A percentile compares a stretch with the other conserved stretches of the same genome.
phyloP scores from a whole-genome alignment of 768 basidiomycete species.

The Podaxis sp. region DNA sequence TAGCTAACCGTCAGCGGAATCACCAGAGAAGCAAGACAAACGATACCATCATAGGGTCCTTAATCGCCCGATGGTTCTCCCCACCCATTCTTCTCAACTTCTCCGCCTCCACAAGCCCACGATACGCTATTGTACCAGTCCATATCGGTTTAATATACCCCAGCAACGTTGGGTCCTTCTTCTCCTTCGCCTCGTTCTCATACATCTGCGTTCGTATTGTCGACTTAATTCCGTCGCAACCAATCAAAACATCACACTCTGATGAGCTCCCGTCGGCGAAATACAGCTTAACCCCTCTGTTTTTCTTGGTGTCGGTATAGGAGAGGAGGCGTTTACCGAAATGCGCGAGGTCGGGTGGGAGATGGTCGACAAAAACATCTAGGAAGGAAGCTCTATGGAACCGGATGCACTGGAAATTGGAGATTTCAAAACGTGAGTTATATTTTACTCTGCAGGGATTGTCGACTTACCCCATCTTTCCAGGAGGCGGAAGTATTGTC shows the following conservation, averaged over 20 bases:
- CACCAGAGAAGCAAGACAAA: background rate
- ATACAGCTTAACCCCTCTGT: slow-evolving; percentile 16
- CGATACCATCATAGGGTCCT: slow-evolving; percentile 14
- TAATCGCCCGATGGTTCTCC: slow-evolving; percentile 17
- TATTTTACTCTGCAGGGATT: slow-evolving; percentile 14
- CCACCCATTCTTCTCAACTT: slow-evolving; percentile 17
- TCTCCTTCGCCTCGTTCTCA: slow-evolving; percentile 14
- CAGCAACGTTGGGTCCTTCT: background rate
- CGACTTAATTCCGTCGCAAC: slow-evolving; percentile 19
- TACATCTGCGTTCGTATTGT: slow-evolving; percentile 15
- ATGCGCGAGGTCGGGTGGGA: slow-evolving; percentile 34
- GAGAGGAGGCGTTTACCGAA: slow-evolving; percentile 48
- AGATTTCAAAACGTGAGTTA: slow-evolving; percentile 14
- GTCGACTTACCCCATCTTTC: slow-evolving; percentile 27
- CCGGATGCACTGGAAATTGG: background rate
- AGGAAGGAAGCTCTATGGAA: slow-evolving; percentile 63
- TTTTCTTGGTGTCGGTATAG: slow-evolving; percentile 23
- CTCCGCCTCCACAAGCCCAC: slow-evolving; percentile 25
- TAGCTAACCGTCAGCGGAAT: background rate
- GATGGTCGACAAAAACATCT: slow-evolving; percentile 37
- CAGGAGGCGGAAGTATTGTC: slow-evolving; percentile 13
- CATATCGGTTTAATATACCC: slow-evolving; percentile 24
- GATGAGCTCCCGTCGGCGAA: slow-evolving; percentile 23
- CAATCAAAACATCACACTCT: slow-evolving; percentile 31
- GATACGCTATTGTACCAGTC: slow-evolving; percentile 31